Percentiles rank a stretch among this genome's conserved stretches.
These are phyloP conservation scores for Lichtheimia ramosa DNA, from an alignment of 371 early-diverging fungal genomes.

Conservation along the genomic window DNA sequence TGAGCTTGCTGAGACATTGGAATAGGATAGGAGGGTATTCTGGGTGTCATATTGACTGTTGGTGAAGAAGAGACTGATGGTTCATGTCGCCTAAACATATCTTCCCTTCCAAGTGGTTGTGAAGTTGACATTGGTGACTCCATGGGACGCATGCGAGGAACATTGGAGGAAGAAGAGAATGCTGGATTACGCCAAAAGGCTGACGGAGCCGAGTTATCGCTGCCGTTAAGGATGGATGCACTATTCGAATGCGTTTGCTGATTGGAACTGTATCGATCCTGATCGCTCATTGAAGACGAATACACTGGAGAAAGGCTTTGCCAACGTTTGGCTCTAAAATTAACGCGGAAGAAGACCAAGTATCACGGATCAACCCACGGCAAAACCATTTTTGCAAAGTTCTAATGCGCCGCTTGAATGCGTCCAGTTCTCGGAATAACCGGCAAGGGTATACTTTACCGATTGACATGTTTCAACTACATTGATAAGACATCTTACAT, in stretches of 20 bases:
- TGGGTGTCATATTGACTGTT: too few relatives aligned
- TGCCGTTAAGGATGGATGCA: slow-evolving; percentile 3
- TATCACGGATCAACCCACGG: too few relatives aligned
- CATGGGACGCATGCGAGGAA: slow-evolving; percentile 6
- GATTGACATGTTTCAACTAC: too few relatives aligned
- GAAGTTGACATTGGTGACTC: not conserved
- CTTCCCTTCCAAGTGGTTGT: not conserved
- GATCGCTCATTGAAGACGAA: not conserved
- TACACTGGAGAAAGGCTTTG: too few relatives aligned
- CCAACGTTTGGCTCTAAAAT: too few relatives aligned
- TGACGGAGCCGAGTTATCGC: slow-evolving; percentile 2
- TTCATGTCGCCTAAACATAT: slow-evolving; percentile 7
- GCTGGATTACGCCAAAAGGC: slow-evolving; percentile 12
- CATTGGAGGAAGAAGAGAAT: not conserved
- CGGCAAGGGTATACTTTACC: too few relatives aligned
- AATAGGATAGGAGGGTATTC: too few relatives aligned
- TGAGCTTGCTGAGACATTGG: slow-evolving; percentile 1
- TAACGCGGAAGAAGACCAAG: too few relatives aligned
- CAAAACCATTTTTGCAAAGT: too few relatives aligned
- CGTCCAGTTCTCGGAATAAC: not conserved
- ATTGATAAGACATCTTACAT: too few relatives aligned
- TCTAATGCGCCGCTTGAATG: too few relatives aligned
- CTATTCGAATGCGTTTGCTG: slow-evolving; percentile 16
- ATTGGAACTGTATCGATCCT: slow-evolving; percentile 11
- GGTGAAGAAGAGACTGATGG: not conserved